Evolutionary conservation across 2,329 filamentous ascomycete genomes (phyloP), one percentile per base, ranked within the genome.

Genomic region (Colletotrichum acutatum): DNA sequence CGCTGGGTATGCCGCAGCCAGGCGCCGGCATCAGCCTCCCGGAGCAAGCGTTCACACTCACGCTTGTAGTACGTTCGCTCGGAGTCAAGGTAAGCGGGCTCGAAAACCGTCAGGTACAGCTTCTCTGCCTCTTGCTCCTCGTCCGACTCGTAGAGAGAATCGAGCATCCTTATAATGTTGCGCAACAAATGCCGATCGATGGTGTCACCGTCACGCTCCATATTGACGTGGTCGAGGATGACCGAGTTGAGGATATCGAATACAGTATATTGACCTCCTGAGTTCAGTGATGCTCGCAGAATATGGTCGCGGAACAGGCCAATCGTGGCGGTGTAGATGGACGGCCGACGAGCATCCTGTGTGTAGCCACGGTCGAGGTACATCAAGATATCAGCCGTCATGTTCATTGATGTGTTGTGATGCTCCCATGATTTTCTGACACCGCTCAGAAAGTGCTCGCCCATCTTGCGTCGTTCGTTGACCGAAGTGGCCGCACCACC

Each of bases 361-460:
- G 91, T 93, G 78, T 94, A 95, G 32, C 95, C 92, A 62, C 95
- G 93, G 80, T 99, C 96, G 87, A 99, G 94, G 80, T 98, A 98
- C 95, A 98, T 98, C 64, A 98, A 87, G 37, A 98, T 95, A 81
- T 98, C 97, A 4, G 95, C 95, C 63, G 95, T 92, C 96, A 98
- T 98, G 79, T 95, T 95, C 94, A 98, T 98, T 57, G 94, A 95
- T 69, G 94, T 90, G 80, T 95, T 94, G 80, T 99, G 95, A 75
- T 97, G 93, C 74, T 95, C 91, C 95, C 95, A 99, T 2, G 92
- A 91, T 71, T 91, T 88, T 77, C 93, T 93, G 16, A 98, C 82
- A 0, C 91, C 92, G 68, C 90, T 90, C 71, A 99, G 83, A 76
- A 98, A 97, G 78, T 89, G 92, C 82, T 98, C 95, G 60, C 95